Conservation (phyloP, 306 rosid species). For the Quercus ilex region DNA sequence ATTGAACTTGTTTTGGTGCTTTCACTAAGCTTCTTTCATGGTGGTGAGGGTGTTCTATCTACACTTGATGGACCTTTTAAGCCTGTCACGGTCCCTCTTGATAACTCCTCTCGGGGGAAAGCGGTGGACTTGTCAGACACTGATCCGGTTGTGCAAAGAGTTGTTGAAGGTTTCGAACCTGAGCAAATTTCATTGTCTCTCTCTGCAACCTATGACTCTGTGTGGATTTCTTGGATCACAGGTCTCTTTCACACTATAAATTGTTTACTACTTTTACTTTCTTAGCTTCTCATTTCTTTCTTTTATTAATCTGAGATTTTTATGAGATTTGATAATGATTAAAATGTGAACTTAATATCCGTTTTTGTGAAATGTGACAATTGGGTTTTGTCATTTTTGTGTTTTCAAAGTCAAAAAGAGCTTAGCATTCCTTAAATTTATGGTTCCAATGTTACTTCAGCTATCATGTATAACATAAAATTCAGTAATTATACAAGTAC, state of each 20-base stretch:
- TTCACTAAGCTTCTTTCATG: slow-evolving; percentile 28
- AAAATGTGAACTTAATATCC: not conserved
- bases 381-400: not conserved
- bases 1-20: not conserved
- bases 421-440: too few relatives aligned
- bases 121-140: slow-evolving; percentile 72
- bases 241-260: slow-evolving; percentile 27
- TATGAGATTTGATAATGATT: not conserved
- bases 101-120: slow-evolving; percentile 58
- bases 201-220: slow-evolving; percentile 51
- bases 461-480: not conserved
- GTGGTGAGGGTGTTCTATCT: slow-evolving; percentile 40
- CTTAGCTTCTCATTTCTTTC: not conserved
- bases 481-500: not conserved
- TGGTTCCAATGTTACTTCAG: not conserved
- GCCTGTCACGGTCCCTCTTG: slow-evolving; percentile 80
- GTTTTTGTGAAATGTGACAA: not conserved
- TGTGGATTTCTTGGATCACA: slow-evolving; percentile 92
- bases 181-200: slow-evolving; percentile 88
- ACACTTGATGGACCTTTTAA: slow-evolving; percentile 81
- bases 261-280: not conserved
- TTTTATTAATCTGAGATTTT: not conserved
- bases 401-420: not conserved
- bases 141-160: slow-evolving; percentile 61
- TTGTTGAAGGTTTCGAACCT: slow-evolving; percentile 49